Evolutionary conservation across 257 asterid genomes (phyloP).

Genomic region (Salvia rosmarinus): DNA sequence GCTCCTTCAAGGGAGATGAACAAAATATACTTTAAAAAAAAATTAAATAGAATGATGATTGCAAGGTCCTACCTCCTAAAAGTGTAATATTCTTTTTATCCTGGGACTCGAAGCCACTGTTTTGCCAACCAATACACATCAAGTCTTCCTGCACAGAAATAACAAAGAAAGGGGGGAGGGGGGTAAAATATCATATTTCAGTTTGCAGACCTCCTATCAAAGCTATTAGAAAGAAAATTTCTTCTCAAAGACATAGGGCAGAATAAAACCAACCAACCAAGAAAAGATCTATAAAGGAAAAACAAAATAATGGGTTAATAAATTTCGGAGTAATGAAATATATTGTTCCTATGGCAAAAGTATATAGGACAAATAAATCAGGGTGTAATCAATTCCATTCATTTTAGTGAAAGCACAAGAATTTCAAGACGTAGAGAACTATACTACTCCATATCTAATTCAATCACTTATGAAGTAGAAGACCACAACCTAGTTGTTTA

Average conservation of each 20-base stretch:
- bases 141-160: conserved; percentile 69
- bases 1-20: not conserved
- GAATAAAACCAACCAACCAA: conserved; percentile 16
- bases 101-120: conserved; percentile 69
- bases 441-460: not conserved
- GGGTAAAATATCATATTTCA: not conserved
- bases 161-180: not conserved
- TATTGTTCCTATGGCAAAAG: not conserved
- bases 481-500: not conserved
- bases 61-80: conserved; percentile 73
- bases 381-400: not conserved
- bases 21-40: no score
- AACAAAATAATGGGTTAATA: not conserved
- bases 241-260: not conserved
- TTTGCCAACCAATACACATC: conserved; percentile 97
- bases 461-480: not conserved
- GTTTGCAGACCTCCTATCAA: conserved; percentile 22
- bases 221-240: conserved; percentile 14
- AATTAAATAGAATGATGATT: conserved; percentile 7
- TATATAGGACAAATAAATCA: not conserved
- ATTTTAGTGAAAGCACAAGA: not conserved
- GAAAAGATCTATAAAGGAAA: conserved; percentile 14
- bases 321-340: not conserved
- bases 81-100: conserved; percentile 81
- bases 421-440: conserved; percentile 5